phyloP scores from a whole-genome alignment of 192 early-diverging fungal genomes.

The Coemansia reversa region DNA sequence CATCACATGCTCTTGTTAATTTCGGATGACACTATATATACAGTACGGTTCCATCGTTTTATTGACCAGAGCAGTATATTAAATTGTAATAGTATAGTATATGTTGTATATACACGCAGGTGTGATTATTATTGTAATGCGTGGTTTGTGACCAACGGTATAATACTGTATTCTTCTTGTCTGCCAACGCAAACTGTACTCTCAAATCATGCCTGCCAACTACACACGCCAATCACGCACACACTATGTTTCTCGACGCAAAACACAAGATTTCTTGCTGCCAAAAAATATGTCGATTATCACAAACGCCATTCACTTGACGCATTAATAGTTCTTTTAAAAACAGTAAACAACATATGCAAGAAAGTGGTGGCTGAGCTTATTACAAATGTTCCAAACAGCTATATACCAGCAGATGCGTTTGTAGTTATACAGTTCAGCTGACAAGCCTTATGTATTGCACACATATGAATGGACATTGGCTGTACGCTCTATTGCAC shows the following conservation, averaged over 20 bases:
- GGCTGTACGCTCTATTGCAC: not conserved
- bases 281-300: too few relatives aligned
- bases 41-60: not conserved
- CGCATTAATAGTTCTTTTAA: too few relatives aligned
- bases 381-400: not conserved
- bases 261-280: too few relatives aligned
- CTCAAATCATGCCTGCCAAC: too few relatives aligned
- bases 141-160: not conserved
- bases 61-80: not conserved
- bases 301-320: too few relatives aligned
- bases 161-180: too few relatives aligned
- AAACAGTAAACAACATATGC: slow-evolving; percentile 1
- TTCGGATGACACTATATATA: not conserved
- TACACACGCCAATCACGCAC: too few relatives aligned
- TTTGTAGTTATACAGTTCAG: not conserved
- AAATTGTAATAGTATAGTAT: not conserved
- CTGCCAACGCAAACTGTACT: too few relatives aligned
- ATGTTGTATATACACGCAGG: not conserved
- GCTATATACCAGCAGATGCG: not conserved
- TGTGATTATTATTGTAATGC: not conserved
- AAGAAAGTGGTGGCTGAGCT: not conserved
- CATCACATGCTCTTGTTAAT: not conserved
- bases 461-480: slow-evolving; percentile 2
- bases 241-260: too few relatives aligned
- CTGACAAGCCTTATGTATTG: not conserved